These are phyloP conservation scores for Amanita rubescens DNA, from an alignment of 768 basidiomycete species.

Conservation along the genomic window DNA sequence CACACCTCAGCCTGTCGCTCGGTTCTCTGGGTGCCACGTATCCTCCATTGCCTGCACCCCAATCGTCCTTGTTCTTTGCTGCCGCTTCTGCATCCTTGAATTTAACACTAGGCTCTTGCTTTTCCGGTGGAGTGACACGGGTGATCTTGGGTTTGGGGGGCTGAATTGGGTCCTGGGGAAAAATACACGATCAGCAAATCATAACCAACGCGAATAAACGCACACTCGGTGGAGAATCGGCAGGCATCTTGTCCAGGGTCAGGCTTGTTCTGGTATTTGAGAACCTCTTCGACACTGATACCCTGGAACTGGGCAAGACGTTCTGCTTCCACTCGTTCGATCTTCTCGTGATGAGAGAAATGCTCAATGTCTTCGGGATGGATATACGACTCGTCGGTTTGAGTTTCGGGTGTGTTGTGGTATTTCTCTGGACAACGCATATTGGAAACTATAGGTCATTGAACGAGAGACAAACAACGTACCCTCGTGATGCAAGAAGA, in stretches of 20 bases:
- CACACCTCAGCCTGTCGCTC: constrained; percentile 68
- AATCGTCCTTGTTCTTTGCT: constrained; percentile 49
- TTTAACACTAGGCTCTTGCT: constrained; percentile 57
- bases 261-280: constrained; percentile 42
- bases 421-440: constrained; percentile 58
- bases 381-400: constrained; percentile 89
- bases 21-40: constrained; percentile 69
- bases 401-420: constrained; percentile 95
- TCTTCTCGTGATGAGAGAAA: constrained; percentile 80
- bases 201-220: background rate
- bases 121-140: constrained; percentile 56
- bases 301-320: constrained; percentile 83
- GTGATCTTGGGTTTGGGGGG: constrained; percentile 43
- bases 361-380: constrained; percentile 94
- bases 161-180: constrained; percentile 12
- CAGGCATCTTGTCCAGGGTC: constrained; percentile 12
- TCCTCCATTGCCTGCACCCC: constrained; percentile 65
- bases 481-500: constrained; percentile 98
- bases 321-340: constrained; percentile 79
- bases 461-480: background rate
- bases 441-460: background rate
- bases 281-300: constrained; percentile 64
- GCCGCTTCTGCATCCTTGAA: constrained; percentile 51
- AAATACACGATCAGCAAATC: constrained; percentile 13
- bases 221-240: constrained; percentile 8